These are phyloP conservation scores for Sclerotinia trifoliorum DNA, from an alignment of 2,329 filamentous ascomycete genomes.

Conservation along the genomic window DNA sequence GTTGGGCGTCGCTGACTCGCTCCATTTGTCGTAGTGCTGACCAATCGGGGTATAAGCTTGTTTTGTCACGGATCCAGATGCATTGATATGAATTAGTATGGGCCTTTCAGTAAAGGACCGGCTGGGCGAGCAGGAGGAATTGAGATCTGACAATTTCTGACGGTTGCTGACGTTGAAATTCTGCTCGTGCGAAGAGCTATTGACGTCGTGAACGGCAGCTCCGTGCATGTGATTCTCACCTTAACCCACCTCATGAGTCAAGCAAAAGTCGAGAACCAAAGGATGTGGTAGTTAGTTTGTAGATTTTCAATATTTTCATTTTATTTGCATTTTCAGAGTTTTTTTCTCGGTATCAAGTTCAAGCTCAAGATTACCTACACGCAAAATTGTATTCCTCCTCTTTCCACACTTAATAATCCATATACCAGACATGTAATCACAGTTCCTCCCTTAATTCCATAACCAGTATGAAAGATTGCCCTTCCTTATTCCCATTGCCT, in stretches of 20 bases:
- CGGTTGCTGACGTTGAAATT: not conserved
- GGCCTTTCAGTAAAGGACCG: not conserved
- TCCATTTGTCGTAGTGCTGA: not conserved
- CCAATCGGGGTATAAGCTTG: constrained; percentile 7
- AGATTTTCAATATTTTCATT: not conserved
- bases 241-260: not conserved
- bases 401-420: constrained; percentile 4
- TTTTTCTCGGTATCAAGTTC: constrained; percentile 15
- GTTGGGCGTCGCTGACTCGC: constrained; percentile 2
- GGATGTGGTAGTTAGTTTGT: not conserved
- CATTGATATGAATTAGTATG: not conserved
- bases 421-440: constrained; percentile 13
- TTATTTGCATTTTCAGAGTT: not conserved
- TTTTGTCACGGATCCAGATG: not conserved
- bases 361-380: constrained; percentile 17
- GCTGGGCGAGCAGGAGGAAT: constrained; percentile 4
- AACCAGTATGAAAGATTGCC: constrained; percentile 12
- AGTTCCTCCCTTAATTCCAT: not conserved
- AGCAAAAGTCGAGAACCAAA: not conserved
- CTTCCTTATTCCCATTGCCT: constrained; percentile 1
- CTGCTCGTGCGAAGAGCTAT: not conserved
- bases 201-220: not conserved
- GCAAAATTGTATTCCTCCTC: constrained; percentile 1
- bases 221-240: not conserved
- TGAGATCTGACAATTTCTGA: not conserved